Evolutionary conservation across 768 basidiomycete genomes (phyloP).

Genomic region (Tephrocybe sp.): DNA sequence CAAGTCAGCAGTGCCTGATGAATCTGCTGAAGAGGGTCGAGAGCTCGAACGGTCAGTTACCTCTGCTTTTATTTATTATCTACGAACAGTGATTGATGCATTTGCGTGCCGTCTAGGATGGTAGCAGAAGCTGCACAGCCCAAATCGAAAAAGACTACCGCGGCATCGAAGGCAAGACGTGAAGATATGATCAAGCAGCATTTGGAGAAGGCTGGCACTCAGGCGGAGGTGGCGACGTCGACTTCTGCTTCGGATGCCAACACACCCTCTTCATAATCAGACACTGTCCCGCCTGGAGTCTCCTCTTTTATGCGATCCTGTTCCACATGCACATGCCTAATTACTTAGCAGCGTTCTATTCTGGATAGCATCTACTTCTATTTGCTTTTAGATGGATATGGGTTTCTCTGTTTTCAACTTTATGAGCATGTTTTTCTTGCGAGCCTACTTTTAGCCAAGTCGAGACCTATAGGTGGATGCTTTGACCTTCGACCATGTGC

Average conservation of each 20-base stretch:
- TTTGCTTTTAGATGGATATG: background rate
- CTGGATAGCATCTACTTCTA: constrained; percentile 4
- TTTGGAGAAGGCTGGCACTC: constrained; percentile 20
- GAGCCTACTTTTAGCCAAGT: background rate
- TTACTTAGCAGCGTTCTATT: background rate
- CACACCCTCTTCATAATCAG: constrained; percentile 6
- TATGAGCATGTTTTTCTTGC: background rate
- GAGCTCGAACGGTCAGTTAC: constrained; percentile 84
- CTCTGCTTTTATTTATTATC: background rate
- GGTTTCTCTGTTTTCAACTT: background rate
- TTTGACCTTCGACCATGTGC: too few species aligned
- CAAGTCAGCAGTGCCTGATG: constrained; percentile 81
- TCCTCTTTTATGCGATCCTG: background rate
- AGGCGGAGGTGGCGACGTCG: background rate
- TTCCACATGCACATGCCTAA: constrained; percentile 2
- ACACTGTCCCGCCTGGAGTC: background rate
- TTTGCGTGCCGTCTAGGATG: constrained; percentile 48
- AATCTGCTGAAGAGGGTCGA: constrained; percentile 89
- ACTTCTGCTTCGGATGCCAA: constrained; percentile 7
- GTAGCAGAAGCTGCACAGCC: constrained; percentile 83
- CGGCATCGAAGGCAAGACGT: constrained; percentile 34
- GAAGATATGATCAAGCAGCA: constrained; percentile 34
- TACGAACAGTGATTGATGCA: background rate
- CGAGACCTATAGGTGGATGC: too few species aligned
- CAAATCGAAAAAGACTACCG: constrained; percentile 54